Conservation (phyloP, 1,284 basidiomycete species). For the Irpex rosettiformis region DNA sequence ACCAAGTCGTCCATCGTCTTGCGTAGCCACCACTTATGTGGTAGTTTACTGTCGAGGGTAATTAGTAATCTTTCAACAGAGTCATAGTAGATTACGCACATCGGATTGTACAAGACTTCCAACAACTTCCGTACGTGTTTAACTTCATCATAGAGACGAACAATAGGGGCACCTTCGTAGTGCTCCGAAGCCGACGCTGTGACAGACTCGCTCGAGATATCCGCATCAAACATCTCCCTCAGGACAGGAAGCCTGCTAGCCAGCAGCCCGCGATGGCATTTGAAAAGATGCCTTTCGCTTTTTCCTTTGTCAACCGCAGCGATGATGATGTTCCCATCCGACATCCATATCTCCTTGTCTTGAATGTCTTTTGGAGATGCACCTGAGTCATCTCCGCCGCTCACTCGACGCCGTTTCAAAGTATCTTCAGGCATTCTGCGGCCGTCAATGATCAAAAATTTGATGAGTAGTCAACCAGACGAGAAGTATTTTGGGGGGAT, state of each 20-base stretch:
- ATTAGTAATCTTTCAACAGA: neutral
- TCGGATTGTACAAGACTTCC: neutral
- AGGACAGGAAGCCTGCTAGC: neutral
- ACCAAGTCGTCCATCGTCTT: neutral
- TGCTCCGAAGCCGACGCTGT: neutral
- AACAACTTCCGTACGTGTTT: neutral
- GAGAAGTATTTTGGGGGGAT: too few species aligned
- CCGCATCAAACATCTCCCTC: neutral
- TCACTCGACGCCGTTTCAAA: too few species aligned
- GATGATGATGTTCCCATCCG: neutral
- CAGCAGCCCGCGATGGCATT: neutral
- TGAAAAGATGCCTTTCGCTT: neutral
- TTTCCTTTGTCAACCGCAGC: neutral
- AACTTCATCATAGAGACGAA: neutral
- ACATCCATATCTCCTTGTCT: neutral
- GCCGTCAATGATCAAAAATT: too few species aligned
- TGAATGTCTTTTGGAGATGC: neutral
- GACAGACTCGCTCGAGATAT: neutral
- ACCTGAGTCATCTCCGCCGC: neutral
- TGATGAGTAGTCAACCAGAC: too few species aligned
- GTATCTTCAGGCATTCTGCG: too few species aligned
- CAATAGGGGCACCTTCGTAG: neutral
- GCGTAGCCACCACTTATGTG: neutral
- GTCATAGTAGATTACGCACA: neutral
- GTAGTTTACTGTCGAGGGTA: neutral